These are phyloP conservation scores for Trametes cingulata DNA, from an alignment of 768 basidiomycete species.

Conservation along the genomic window DNA sequence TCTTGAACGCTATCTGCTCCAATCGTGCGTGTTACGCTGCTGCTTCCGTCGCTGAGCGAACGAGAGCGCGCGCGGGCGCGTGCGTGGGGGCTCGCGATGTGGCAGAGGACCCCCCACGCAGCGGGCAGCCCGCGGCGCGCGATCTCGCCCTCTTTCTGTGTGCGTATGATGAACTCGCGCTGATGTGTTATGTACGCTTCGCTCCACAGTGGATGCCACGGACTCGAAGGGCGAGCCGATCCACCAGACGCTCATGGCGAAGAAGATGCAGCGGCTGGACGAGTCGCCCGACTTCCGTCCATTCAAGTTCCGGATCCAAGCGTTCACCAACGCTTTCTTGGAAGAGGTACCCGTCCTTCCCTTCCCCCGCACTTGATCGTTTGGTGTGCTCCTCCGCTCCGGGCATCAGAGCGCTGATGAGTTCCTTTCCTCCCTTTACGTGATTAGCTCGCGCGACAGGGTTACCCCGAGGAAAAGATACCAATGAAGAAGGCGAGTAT, in stretches of 20 bases:
- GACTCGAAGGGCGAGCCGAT: slow-evolving; percentile 96
- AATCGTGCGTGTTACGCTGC: slow-evolving; percentile 63
- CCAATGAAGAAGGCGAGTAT: slow-evolving; percentile 88
- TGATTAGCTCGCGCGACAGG: slow-evolving; percentile 73
- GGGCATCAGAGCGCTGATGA: slow-evolving; percentile 14
- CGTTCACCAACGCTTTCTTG: slow-evolving; percentile 93
- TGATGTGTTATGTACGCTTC: slow-evolving; percentile 18
- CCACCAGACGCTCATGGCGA: slow-evolving; percentile 98
- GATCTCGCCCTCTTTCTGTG: slow-evolving; percentile 7
- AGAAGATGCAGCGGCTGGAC: slow-evolving; percentile 97
- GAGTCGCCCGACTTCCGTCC: slow-evolving; percentile 96
- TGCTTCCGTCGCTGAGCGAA: slow-evolving; percentile 10
- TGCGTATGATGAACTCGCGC: slow-evolving; percentile 14
- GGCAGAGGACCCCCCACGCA: no score
- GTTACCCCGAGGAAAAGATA: slow-evolving; percentile 91
- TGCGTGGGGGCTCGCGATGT: neutral
- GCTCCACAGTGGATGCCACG: slow-evolving; percentile 76
- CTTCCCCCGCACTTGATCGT: neutral
- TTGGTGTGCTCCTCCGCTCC: neutral
- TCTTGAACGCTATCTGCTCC: slow-evolving; percentile 84
- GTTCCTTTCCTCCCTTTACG: slow-evolving; percentile 1
- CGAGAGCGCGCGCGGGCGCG: neutral
- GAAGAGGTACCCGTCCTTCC: slow-evolving; percentile 68
- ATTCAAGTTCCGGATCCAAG: slow-evolving; percentile 98
- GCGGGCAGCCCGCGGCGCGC: neutral